Conservation (phyloP, 2,329 filamentous ascomycete genomes). For the Ceratocystis variospora region DNA sequence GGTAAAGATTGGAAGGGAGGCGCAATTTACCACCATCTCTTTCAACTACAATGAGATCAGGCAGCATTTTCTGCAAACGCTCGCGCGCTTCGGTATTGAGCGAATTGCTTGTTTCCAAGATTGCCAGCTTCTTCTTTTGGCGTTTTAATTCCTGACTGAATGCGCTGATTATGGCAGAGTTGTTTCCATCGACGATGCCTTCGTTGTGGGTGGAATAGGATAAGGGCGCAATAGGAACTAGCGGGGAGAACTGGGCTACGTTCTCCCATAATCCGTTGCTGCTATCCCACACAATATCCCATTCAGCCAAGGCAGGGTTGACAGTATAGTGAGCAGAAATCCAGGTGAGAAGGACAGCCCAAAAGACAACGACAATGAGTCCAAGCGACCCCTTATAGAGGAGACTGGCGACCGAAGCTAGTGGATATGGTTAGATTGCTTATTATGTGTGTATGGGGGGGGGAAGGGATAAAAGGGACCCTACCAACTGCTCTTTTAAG, state of each 20-base stretch:
- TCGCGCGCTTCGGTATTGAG: conserved; percentile 25
- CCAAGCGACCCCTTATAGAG: conserved; percentile 6
- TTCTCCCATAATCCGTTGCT: conserved; percentile 22
- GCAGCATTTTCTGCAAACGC: conserved; percentile 38
- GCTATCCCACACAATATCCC: conserved; percentile 22
- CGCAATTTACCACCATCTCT: conserved; percentile 38
- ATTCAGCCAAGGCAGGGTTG: conserved; percentile 13
- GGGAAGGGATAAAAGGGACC: neutral
- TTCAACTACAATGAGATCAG: conserved; percentile 42
- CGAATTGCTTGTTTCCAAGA: conserved; percentile 11
- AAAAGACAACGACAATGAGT: conserved; percentile 10
- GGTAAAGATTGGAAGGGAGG: conserved; percentile 48
- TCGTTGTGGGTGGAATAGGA: neutral
- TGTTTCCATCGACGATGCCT: conserved; percentile 23
- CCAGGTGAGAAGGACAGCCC: conserved; percentile 4
- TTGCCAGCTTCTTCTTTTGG: conserved; percentile 12
- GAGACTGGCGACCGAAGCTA: conserved; percentile 1
- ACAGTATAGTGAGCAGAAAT: conserved; percentile 12
- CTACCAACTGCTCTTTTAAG: conserved; percentile 13
- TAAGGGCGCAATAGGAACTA: conserved; percentile 12
- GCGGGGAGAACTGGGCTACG: conserved; percentile 24
- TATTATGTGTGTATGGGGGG: too few relatives aligned
- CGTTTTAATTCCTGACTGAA: conserved; percentile 27
- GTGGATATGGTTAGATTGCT: neutral
- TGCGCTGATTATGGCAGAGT: conserved; percentile 25